Base-by-base conservation (phyloP, 2,329 filamentous ascomycete species). In the Xylariaceae sp. region DNA sequence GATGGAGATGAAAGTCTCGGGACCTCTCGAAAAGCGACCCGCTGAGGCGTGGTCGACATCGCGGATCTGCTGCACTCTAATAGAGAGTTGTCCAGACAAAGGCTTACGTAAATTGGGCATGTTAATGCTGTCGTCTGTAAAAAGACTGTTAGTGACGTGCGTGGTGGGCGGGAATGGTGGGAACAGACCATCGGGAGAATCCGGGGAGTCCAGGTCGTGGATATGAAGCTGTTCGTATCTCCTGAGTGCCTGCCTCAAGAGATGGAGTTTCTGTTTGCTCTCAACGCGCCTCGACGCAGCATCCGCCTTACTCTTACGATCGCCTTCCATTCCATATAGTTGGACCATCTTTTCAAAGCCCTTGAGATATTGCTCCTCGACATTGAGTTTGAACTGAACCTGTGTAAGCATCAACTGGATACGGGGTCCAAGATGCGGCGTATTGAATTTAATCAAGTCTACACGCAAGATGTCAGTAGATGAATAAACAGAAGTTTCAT, bases 301-400 rank as follows among this genome's bases (percentile, higher is more conserved):
- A 74, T 99, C 94, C 59, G 89, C 87, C 73, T 89, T 90, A 77
- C 93, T 97, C 80, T 96, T 97, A 68, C 92, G 87, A 73, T 99
- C 94, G 35, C 94, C 93, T 74, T 97, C 94, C 83, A 97, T 94
- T 72, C 94, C 88, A 73, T 99, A 99, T 42, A 99, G 81, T 73
- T 94, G 91, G 51, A 97, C 90, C 94, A 99, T 97, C 79, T 99
- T 99, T 76, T 99, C 94, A 68, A 99, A 94, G 63, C 94, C 94
- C 71, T 96, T 95, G 66, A 97, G 92, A 76, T 99, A 99, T 76
- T 99, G 94, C 73, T 97, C 96, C 74, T 99, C 94, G 34, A 99
- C 94, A 67, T 94, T 96, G 62, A 99, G 83, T 78, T 99, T 99
- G 80, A 99, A 99, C 75, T 97, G 92, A 64, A 99, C 88, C 75